A percentile compares a stretch with the other conserved stretches of the same genome.
phyloP scores from a whole-genome alignment of 768 basidiomycete genomes.

The Boletus rubroflammeus region DNA sequence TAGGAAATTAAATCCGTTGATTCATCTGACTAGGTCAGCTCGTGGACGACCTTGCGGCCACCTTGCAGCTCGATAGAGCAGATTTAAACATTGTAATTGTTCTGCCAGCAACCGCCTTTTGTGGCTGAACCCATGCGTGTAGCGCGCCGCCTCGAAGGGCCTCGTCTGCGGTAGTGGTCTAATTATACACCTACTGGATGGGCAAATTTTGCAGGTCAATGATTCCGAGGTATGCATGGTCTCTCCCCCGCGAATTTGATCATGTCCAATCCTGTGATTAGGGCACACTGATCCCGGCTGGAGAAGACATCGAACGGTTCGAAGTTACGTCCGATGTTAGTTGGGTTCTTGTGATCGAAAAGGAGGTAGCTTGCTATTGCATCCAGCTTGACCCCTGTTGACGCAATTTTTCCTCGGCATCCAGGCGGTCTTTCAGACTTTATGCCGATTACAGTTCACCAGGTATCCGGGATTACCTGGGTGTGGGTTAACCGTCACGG shows the following conservation, averaged over 20 bases:
- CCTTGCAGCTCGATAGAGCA: conserved; percentile 65
- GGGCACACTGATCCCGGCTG: conserved; percentile 75
- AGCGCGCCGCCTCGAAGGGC: conserved; percentile 91
- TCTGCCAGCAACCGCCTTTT: not conserved
- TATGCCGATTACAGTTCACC: conserved; percentile 58
- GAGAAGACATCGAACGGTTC: conserved; percentile 66
- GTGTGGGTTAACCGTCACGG: conserved; percentile 75
- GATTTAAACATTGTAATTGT: conserved; percentile 71
- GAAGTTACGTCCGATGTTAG: conserved; percentile 48
- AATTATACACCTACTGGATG: conserved; percentile 51
- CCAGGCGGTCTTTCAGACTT: conserved; percentile 92
- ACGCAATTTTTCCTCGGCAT: not conserved
- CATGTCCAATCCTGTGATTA: conserved; percentile 26
- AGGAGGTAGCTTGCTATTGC: conserved; percentile 59
- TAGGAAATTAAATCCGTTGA: not conserved
- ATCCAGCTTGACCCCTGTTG: not conserved
- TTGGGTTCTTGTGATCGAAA: conserved; percentile 91
- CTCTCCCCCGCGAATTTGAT: not conserved
- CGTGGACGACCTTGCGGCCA: conserved; percentile 87
- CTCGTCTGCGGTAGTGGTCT: conserved; percentile 71
- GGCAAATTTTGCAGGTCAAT: conserved; percentile 46
- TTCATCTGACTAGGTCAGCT: conserved; percentile 48
- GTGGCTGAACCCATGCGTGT: conserved; percentile 6
- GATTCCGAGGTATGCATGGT: conserved; percentile 52
- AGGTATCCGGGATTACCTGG: conserved; percentile 50